Evolutionary conservation across 176 grass and related monocot genomes (phyloP).

Genomic region (Triticum urartu): DNA sequence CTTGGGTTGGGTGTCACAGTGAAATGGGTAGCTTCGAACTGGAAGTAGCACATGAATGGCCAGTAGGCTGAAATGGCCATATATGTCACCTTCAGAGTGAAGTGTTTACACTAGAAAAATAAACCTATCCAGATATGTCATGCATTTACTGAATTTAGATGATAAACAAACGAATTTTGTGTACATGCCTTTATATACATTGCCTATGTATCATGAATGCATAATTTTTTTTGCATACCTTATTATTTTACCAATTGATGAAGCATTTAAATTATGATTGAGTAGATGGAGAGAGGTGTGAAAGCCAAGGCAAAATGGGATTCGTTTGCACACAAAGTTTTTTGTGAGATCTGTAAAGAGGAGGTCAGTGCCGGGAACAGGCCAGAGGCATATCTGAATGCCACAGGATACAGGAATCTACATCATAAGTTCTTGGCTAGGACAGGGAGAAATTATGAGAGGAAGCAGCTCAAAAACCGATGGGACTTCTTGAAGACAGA

Average conservation of each 20-base stretch:
- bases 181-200: neutral
- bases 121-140: neutral
- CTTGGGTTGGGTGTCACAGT: neutral
- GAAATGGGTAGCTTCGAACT: neutral
- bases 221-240: neutral
- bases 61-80: neutral
- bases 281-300: neutral
- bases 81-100: neutral
- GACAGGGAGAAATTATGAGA: conserved; percentile 2
- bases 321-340: neutral
- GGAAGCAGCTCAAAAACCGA: conserved; percentile 7
- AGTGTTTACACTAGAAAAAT: neutral
- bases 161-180: neutral
- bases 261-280: neutral
- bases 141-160: neutral
- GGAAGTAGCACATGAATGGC: neutral
- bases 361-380: neutral
- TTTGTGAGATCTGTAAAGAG: neutral
- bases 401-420: neutral
- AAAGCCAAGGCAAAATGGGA: neutral
- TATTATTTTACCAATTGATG: neutral
- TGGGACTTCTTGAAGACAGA: neutral
- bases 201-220: neutral
- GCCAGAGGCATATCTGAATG: neutral
- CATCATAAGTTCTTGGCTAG: neutral